Base-by-base conservation (phyloP, 1,139 yeast genomes). In the Pichia sp. region DNA sequence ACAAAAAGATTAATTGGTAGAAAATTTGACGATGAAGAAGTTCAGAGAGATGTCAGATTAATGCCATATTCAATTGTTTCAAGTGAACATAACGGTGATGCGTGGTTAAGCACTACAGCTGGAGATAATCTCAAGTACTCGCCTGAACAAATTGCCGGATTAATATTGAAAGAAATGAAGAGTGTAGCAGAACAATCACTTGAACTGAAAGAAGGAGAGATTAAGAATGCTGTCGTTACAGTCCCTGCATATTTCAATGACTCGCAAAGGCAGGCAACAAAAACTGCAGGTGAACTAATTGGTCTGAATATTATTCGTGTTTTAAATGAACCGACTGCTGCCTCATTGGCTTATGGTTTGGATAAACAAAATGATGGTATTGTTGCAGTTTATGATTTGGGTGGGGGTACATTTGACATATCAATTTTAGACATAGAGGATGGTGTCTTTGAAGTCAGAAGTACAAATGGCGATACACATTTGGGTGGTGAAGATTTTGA, bases 401-500 rank as follows among this genome's bases (percentile, higher is more conserved):
- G 94, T 50, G 94, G 94, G 25, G 94, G 94, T 32, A 85, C 94
- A 1, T 85, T 85, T 68, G 94, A 85, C 64, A 82, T 85, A 29
- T 84, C 92, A 1, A 79, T 85, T 44, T 68, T 85, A 55, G 92
- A 85, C 61, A 84, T 85, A 45, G 92, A 84, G 56, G 85, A 80
- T 59, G 90, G 90, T 16, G 89, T 85, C 4, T 85, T 85, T 66
- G 92, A 85, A 64, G 94, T 85, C 2, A 68, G 85, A 55, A 79
- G 92, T 27, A 85, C 94, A n/a, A 82, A 82, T 66, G 94, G 94
- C 53, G 85, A 85, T 66, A 84, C 94, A 1, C 92, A 84, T 69
- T 68, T 85, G 52, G 94, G 94, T 46, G 94, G 94, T 34, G 92
- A 85, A 61, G 94, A 85, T 63, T 81, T 84, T 62, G 94, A 85